A percentile compares a stretch with the other conserved stretches of the same genome.
Evolutionary conservation across 805 yeast genomes (phyloP).

Genomic region (Sporopachydermia lactativora): DNA sequence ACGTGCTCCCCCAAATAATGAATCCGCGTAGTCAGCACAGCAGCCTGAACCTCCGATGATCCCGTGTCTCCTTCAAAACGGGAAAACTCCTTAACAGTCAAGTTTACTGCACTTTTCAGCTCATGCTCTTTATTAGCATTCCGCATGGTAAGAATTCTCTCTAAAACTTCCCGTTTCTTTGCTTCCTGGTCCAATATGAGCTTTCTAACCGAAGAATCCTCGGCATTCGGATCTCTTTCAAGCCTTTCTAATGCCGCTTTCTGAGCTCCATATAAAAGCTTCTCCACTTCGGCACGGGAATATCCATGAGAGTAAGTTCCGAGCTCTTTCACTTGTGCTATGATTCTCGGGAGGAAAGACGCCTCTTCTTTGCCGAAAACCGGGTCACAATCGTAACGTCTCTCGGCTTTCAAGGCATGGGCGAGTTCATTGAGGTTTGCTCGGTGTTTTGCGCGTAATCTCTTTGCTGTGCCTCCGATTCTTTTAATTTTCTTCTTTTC

Average conservation of each 20-base stretch:
- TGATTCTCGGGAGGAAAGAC: slow-evolving; percentile 55
- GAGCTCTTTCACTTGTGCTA: slow-evolving; percentile 53
- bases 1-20: slow-evolving; percentile 67
- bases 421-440: not conserved
- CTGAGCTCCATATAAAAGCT: slow-evolving; percentile 64
- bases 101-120: slow-evolving; percentile 38
- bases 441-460: not conserved
- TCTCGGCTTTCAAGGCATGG: not conserved
- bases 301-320: slow-evolving; percentile 47
- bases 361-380: slow-evolving; percentile 61
- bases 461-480: too few relatives aligned
- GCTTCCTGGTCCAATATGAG: slow-evolving; percentile 28
- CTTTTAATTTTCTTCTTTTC: too few relatives aligned
- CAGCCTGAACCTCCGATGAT: slow-evolving; percentile 93
- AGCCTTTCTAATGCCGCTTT: slow-evolving; percentile 34
- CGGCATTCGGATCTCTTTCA: slow-evolving; percentile 11
- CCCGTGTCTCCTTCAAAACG: slow-evolving; percentile 87
- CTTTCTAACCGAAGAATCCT: slow-evolving; percentile 15
- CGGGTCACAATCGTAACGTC: slow-evolving; percentile 49
- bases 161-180: slow-evolving; percentile 50
- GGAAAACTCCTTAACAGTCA: slow-evolving; percentile 71
- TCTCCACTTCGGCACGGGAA: slow-evolving; percentile 53
- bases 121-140: slow-evolving; percentile 51
- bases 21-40: slow-evolving; percentile 69
- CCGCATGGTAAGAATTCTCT: slow-evolving; percentile 59